phyloP scores from a whole-genome alignment of 768 basidiomycete species.

The Calvatia gigantea region DNA sequence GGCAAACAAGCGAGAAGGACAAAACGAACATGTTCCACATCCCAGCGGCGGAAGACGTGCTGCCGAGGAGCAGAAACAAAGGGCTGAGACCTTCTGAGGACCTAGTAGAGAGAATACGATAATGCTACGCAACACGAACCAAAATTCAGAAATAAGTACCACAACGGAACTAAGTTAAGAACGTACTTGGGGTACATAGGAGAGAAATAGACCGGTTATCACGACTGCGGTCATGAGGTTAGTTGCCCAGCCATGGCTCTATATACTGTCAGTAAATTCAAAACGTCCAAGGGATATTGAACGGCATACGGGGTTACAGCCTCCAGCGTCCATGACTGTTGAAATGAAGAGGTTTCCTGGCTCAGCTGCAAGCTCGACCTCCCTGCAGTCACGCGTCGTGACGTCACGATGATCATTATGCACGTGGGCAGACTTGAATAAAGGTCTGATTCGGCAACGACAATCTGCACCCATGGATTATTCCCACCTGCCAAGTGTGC shows the following conservation, averaged over 20 bases:
- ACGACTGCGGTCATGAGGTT: conserved; percentile 63
- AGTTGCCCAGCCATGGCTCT: conserved; percentile 75
- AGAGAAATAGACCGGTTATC: conserved; percentile 69
- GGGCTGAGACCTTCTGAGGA: conserved; percentile 91
- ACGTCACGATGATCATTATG: too few species aligned
- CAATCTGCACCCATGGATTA: too few species aligned
- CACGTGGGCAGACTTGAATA: too few species aligned
- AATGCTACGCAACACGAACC: too few species aligned
- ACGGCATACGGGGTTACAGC: not conserved
- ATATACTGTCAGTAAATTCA: not conserved
- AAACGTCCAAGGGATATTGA: not conserved
- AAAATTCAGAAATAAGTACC: not conserved
- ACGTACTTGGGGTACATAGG: conserved; percentile 78
- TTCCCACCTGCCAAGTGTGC: too few species aligned
- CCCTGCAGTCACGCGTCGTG: not conserved
- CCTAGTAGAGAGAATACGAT: conserved; percentile 71
- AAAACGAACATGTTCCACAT: conserved; percentile 76
- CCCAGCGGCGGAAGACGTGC: conserved; percentile 75
- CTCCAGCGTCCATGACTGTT: not conserved
- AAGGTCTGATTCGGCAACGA: too few species aligned
- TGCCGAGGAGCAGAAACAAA: conserved; percentile 86
- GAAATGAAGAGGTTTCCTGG: not conserved
- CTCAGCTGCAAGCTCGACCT: not conserved
- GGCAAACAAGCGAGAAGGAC: not conserved
- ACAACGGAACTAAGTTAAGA: not conserved